Conservation (phyloP, 2,329 filamentous ascomycete species). For the Pseudogymnoascus pannorum region DNA sequence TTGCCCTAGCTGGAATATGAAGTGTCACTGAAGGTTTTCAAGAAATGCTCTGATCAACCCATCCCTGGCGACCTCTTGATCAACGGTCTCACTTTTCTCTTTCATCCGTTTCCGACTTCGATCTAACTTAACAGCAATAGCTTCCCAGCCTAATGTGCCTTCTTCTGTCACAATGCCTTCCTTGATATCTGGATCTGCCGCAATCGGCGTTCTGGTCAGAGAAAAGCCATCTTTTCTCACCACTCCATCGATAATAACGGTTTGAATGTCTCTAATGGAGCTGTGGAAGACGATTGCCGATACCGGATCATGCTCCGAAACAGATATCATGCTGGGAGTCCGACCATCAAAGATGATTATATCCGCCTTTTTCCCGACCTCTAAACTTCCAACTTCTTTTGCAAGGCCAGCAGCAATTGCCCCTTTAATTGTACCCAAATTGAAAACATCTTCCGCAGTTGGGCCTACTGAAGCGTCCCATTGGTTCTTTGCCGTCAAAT, state of each 20-base stretch:
- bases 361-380: slow-evolving; percentile 46
- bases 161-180: too few species aligned
- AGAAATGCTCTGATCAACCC: too few species aligned
- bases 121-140: too few species aligned
- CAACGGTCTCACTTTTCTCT: too few species aligned
- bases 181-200: too few species aligned
- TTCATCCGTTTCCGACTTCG: too few species aligned
- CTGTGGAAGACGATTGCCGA: slow-evolving; percentile 12
- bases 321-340: not conserved
- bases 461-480: not conserved
- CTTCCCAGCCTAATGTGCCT: too few species aligned
- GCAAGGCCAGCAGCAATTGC: slow-evolving; percentile 13
- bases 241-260: slow-evolving; percentile 13
- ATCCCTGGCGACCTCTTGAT: too few species aligned
- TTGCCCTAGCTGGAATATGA: too few species aligned
- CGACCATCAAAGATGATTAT: slow-evolving; percentile 45
- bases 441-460: not conserved
- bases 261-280: slow-evolving; percentile 9
- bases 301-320: slow-evolving; percentile 12
- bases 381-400: slow-evolving; percentile 28
- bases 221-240: not conserved
- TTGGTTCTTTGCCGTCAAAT: too few species aligned
- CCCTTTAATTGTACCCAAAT: slow-evolving; percentile 16
- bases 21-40: too few species aligned
- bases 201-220: too few species aligned